Evolutionary conservation across 2,329 filamentous ascomycete genomes (phyloP).

Genomic region (Helotiales sp.): DNA sequence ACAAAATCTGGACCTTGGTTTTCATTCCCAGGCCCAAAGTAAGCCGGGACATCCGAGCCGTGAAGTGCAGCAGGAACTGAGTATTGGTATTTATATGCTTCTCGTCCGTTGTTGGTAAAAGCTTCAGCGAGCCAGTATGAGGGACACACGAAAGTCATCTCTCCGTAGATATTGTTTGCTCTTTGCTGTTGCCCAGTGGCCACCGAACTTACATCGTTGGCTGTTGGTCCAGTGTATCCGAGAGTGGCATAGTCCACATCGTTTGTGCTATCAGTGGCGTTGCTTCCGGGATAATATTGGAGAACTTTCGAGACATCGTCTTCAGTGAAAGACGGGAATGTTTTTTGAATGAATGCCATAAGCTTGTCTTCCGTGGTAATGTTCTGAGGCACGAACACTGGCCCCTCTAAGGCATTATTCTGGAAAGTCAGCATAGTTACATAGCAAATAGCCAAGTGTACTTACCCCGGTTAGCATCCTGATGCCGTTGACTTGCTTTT

Average conservation of each 20-base stretch:
- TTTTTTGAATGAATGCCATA: conserved; percentile 32
- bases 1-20: conserved; percentile 8
- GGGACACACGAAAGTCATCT: conserved; percentile 55
- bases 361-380: conserved; percentile 13
- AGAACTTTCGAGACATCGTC: conserved; percentile 15
- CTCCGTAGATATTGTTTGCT: conserved; percentile 50
- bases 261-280: neutral
- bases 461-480: conserved; percentile 23
- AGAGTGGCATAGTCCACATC: conserved; percentile 6
- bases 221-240: conserved; percentile 10
- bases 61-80: conserved; percentile 39
- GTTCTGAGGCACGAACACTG: conserved; percentile 37
- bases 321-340: conserved; percentile 40
- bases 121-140: conserved; percentile 52
- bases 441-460: no score
- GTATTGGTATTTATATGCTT: conserved; percentile 46
- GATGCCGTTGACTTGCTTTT: conserved; percentile 34
- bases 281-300: conserved; percentile 10
- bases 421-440: conserved; percentile 13
- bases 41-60: conserved; percentile 36
- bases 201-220: conserved; percentile 11
- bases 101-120: conserved; percentile 36
- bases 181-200: conserved; percentile 48
- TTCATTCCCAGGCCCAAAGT: conserved; percentile 24
- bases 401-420: conserved; percentile 42